These are phyloP conservation scores for Trametes coccinea DNA, from an alignment of 768 basidiomycete genomes.

Conservation along the genomic window DNA sequence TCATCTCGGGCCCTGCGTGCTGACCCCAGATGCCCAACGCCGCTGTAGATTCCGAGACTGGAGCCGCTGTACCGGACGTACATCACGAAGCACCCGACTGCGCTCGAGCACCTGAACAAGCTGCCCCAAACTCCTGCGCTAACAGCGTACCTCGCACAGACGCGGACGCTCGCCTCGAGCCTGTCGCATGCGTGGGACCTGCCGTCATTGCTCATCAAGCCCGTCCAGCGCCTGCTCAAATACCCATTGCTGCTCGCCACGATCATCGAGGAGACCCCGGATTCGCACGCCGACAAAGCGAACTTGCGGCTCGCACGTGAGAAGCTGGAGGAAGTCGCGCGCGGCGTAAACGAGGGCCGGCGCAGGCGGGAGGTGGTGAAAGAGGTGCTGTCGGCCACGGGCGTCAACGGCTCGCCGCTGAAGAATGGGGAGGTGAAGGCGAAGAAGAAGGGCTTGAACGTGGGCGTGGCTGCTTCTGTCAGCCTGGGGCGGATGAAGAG, in stretches of 20 bases:
- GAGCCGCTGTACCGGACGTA: constrained; percentile 77
- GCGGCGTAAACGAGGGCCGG: constrained; percentile 77
- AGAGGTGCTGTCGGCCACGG: constrained; percentile 53
- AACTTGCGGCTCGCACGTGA: constrained; percentile 53
- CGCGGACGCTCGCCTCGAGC: constrained; percentile 63
- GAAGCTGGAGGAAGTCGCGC: constrained; percentile 70
- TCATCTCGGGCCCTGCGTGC: constrained; percentile 6
- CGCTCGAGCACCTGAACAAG: constrained; percentile 64
- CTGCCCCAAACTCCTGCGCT: constrained; percentile 58
- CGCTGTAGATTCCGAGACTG: constrained; percentile 60
- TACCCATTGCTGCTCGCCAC: constrained; percentile 84
- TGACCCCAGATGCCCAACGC: constrained; percentile 3
- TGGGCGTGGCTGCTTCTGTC: constrained; percentile 56
- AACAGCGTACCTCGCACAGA: constrained; percentile 63
- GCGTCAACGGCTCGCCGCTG: constrained; percentile 37
- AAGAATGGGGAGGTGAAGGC: constrained; percentile 33
- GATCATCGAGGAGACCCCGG: constrained; percentile 74
- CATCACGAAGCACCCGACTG: constrained; percentile 76
- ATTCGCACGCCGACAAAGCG: constrained; percentile 64
- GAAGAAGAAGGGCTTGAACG: constrained; percentile 41
- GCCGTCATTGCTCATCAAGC: constrained; percentile 92
- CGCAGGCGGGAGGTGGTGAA: constrained; percentile 78
- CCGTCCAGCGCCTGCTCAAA: constrained; percentile 93
- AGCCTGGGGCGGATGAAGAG: constrained; percentile 63
- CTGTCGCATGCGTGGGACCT: constrained; percentile 92